Evolutionary conservation across 176 grass and related monocot species (phyloP).

Genomic region (Elymus sibiricus): DNA sequence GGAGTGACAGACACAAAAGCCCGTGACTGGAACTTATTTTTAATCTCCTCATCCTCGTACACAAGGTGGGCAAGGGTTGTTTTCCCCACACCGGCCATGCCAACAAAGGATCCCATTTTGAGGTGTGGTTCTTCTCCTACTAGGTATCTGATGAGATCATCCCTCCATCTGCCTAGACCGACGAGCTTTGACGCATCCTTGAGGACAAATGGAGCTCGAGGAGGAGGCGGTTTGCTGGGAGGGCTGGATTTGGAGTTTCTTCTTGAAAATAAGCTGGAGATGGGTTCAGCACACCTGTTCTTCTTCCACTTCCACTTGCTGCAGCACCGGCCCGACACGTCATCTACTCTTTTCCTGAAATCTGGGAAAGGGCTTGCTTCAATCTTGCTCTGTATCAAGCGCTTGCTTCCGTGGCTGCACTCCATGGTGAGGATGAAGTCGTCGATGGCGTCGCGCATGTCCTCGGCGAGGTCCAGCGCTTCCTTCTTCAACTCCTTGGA

Average conservation of each 20-base stretch:
- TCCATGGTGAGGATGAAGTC: neutral
- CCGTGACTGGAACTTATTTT: neutral
- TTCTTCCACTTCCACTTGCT: neutral
- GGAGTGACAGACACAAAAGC: neutral
- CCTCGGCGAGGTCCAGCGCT: neutral
- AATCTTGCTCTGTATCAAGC: neutral
- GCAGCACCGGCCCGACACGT: neutral
- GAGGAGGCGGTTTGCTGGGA: neutral
- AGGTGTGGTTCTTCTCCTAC: neutral
- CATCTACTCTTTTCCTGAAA: neutral
- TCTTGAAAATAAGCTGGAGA: neutral
- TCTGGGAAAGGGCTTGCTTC: neutral
- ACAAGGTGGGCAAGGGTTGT: neutral
- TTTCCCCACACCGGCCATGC: neutral
- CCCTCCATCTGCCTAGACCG: accelerated
- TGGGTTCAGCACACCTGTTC: neutral
- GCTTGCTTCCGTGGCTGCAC: neutral
- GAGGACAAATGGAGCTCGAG: neutral
- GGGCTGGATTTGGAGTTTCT: too few species aligned
- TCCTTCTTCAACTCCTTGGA: neutral
- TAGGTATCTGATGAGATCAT: neutral
- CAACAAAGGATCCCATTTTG: neutral
- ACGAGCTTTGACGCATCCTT: neutral
- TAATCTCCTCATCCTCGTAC: neutral
- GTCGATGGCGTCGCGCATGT: neutral